Conservation (phyloP, 768 basidiomycete genomes). For the Serendipita sp. region DNA sequence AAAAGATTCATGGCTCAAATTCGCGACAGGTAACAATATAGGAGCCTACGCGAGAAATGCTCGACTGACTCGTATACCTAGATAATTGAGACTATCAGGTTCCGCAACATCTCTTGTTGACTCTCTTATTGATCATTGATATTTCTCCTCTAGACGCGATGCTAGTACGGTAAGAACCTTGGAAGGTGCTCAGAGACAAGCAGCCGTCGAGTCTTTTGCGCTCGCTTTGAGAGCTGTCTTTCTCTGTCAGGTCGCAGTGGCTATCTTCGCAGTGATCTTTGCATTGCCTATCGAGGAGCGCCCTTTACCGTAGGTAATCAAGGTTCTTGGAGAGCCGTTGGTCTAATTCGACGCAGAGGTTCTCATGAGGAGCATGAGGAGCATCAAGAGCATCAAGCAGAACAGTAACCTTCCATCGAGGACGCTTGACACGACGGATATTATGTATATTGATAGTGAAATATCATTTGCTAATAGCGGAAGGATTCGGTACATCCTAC, state of each 20-base stretch:
- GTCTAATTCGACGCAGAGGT: slow-evolving; percentile 27
- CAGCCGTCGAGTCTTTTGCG: slow-evolving; percentile 64
- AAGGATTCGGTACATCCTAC: too few relatives aligned
- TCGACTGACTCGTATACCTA: too few relatives aligned
- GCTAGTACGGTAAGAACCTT: slow-evolving; percentile 56
- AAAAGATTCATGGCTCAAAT: slow-evolving; percentile 60
- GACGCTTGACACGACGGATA: too few relatives aligned
- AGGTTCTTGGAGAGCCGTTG: slow-evolving; percentile 7
- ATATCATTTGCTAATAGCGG: too few relatives aligned
- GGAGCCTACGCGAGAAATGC: too few relatives aligned
- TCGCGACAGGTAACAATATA: background rate
- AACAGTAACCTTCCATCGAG: too few relatives aligned
- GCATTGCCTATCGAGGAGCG: slow-evolving; percentile 64
- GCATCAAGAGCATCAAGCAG: slow-evolving; percentile 19
- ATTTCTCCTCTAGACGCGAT: slow-evolving; percentile 21
- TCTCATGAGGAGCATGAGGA: slow-evolving; percentile 47
- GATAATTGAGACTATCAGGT: background rate
- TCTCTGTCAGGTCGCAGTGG: slow-evolving; percentile 57
- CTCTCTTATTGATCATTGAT: background rate
- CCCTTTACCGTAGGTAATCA: slow-evolving; percentile 32
- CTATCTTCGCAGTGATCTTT: slow-evolving; percentile 48
- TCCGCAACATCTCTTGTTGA: background rate
- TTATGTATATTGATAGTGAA: too few relatives aligned
- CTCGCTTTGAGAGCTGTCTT: slow-evolving; percentile 70
- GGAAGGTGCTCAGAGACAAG: slow-evolving; percentile 34